phyloP scores from a whole-genome alignment of 1,284 basidiomycete species.

The Stygiomarasmius scandens region DNA sequence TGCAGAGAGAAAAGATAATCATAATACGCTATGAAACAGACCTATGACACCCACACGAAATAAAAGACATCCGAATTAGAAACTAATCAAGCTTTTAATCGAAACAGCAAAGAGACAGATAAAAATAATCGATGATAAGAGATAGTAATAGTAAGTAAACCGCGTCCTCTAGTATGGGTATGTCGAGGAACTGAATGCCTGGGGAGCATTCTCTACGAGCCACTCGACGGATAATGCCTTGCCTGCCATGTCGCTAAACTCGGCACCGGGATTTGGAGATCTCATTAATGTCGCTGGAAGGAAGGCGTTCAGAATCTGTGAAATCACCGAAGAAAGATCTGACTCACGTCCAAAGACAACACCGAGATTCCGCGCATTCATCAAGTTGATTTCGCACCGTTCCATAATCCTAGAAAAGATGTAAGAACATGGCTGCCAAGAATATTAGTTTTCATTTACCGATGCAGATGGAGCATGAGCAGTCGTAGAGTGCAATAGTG shows the following conservation, averaged over 20 bases:
- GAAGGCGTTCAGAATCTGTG: constrained; percentile 17
- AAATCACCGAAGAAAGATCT: background rate
- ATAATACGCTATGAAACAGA: background rate
- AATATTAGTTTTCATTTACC: constrained; percentile 50
- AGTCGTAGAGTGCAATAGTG: constrained; percentile 86
- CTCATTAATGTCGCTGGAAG: constrained; percentile 88
- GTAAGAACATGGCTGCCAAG: background rate
- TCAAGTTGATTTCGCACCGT: constrained; percentile 78
- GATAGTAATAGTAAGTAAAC: background rate
- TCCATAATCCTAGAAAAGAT: constrained; percentile 60
- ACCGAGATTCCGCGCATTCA: constrained; percentile 96
- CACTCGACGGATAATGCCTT: constrained; percentile 92
- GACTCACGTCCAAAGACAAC: constrained; percentile 98
- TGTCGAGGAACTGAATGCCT: constrained; percentile 46
- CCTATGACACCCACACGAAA: background rate
- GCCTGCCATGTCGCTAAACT: constrained; percentile 96
- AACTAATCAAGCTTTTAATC: background rate
- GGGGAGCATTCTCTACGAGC: constrained; percentile 87
- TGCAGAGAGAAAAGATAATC: background rate
- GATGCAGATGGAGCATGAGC: constrained; percentile 87
- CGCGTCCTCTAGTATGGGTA: background rate
- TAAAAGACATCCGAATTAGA: background rate
- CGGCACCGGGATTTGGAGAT: constrained; percentile 82
- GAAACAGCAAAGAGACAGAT: background rate
- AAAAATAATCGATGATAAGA: background rate